Evolutionary conservation across 2,329 filamentous ascomycete species (phyloP), one percentile per base, ranked within the genome.

Genomic region (Dothistroma septosporum): DNA sequence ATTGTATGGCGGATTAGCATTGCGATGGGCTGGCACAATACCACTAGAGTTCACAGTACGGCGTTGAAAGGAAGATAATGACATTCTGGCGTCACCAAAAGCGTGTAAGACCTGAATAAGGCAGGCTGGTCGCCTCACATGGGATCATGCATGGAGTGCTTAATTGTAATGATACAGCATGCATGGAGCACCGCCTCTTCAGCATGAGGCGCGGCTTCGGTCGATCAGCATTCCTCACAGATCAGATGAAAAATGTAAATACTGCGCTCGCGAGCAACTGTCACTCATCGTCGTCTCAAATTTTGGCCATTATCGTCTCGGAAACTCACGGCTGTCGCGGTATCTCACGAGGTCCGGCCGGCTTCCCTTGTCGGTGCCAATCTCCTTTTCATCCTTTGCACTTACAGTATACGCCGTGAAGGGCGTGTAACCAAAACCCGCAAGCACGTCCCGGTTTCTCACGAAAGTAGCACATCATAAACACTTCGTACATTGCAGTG

Each of bases 381-480:
- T 9, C 49, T 53, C 49, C 49, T 35, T 53, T 53, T 33, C 28
- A 53, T 32, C 49, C 49, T 53, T 53, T n/a, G n/a, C n/a, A n/a
- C n/a, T n/a, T n/a, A n/a, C n/a, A n/a, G n/a, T n/a, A n/a, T n/a
- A n/a, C n/a, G n/a, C n/a, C n/a, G n/a, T n/a, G n/a, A n/a, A n/a
- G n/a, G n/a, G n/a, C n/a, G n/a, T n/a, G n/a, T n/a, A n/a, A n/a
- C n/a, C n/a, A n/a, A n/a, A 44, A 44, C 8, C 7, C 37, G 37
- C 37, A 44, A 9, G 37, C 37, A 44, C 16, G 19, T n/a, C 41
- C 41, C 41, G 41, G 2, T 4, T n/a, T 19, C n/a, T 44, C n/a
- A n/a, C 41, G 41, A 4, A 44, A 19, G 14, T 19, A n/a, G 41
- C 41, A 44, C 41, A 44, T 44, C 41, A 5, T 8, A 5, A n/a